These are phyloP conservation scores for Phlyctochytrium bullatum DNA, from an alignment of 192 early-diverging fungal species.

Conservation along the genomic window DNA sequence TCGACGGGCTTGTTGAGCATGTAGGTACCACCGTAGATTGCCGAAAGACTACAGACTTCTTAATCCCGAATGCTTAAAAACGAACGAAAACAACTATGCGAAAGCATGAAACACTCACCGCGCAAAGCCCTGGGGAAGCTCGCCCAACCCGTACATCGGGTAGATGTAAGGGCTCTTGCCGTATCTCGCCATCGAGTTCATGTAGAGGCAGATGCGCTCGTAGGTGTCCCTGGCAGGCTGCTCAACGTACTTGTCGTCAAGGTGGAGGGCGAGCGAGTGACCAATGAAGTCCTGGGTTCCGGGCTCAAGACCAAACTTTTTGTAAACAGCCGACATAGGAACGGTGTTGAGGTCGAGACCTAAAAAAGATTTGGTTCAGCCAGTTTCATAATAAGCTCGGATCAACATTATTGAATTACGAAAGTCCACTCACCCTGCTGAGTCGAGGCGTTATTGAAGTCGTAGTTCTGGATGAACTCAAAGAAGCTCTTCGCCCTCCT, in stretches of 20 bases:
- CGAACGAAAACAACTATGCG: conserved; percentile 1
- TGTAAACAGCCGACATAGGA: conserved; percentile 83
- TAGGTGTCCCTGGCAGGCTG: conserved; percentile 80
- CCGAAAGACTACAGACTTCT: conserved; percentile 82
- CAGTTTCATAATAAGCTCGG: background rate
- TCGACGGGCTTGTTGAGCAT: conserved; percentile 94
- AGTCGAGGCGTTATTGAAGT: conserved; percentile 75
- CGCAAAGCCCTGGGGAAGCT: conserved; percentile 98
- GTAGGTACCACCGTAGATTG: conserved; percentile 99
- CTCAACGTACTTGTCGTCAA: conserved; percentile 76
- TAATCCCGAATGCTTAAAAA: background rate
- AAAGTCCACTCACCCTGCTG: conserved; percentile 55
- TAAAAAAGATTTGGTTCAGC: conserved; percentile 3
- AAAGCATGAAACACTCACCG: conserved; percentile 25
- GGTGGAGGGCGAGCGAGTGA: conserved; percentile 93
- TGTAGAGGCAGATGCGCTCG: conserved; percentile 89
- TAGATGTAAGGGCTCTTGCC: conserved; percentile 98
- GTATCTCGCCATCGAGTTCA: conserved; percentile 85
- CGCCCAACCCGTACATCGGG: conserved; percentile 96
- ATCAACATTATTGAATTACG: background rate
- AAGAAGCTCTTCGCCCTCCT: conserved; percentile 90
- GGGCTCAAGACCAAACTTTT: conserved; percentile 86
- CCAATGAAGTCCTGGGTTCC: conserved; percentile 98
- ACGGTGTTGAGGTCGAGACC: conserved; percentile 74
- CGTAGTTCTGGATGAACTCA: conserved; percentile 91